Conservation (phyloP, 2,329 filamentous ascomycete genomes). For the Beauveria medogensis region DNA sequence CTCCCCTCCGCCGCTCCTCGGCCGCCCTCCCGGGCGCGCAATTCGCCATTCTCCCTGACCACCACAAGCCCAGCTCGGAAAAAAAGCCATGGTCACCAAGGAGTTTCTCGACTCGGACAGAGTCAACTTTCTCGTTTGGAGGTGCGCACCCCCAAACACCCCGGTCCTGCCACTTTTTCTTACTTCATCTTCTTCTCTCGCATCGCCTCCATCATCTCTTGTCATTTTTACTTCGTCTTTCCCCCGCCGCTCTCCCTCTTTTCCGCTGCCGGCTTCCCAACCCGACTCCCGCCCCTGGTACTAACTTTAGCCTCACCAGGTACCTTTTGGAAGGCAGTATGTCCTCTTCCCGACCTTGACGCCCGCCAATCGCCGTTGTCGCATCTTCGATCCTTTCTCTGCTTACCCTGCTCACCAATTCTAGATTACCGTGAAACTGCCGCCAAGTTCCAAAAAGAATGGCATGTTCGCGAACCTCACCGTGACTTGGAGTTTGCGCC, state of each 20-base stretch:
- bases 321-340: slow-evolving; percentile 56
- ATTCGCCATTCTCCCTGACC: not conserved
- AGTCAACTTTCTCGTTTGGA: slow-evolving; percentile 65
- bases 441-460: slow-evolving; percentile 61
- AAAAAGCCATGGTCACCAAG: slow-evolving; percentile 41
- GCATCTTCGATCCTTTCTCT: not conserved
- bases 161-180: slow-evolving; percentile 19
- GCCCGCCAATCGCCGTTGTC: not conserved
- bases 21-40: slow-evolving; percentile 11
- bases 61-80: not conserved
- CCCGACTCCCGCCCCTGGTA: not conserved
- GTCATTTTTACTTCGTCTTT: not conserved
- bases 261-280: slow-evolving; percentile 2
- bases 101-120: slow-evolving; percentile 57
- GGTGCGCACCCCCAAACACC: slow-evolving; percentile 40
- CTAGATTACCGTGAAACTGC: slow-evolving; percentile 61
- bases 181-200: slow-evolving; percentile 15
- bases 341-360: slow-evolving; percentile 20
- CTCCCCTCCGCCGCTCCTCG: not conserved
- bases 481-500: slow-evolving; percentile 55
- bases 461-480: slow-evolving; percentile 55
- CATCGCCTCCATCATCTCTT: slow-evolving; percentile 9
- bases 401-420: slow-evolving; percentile 13
- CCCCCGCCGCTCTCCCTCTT: not conserved
- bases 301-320: slow-evolving; percentile 27